Percentiles rank a stretch among this genome's conserved stretches.
Conservation (phyloP, 306 rosid genomes). For the Inga leiocalycina region DNA sequence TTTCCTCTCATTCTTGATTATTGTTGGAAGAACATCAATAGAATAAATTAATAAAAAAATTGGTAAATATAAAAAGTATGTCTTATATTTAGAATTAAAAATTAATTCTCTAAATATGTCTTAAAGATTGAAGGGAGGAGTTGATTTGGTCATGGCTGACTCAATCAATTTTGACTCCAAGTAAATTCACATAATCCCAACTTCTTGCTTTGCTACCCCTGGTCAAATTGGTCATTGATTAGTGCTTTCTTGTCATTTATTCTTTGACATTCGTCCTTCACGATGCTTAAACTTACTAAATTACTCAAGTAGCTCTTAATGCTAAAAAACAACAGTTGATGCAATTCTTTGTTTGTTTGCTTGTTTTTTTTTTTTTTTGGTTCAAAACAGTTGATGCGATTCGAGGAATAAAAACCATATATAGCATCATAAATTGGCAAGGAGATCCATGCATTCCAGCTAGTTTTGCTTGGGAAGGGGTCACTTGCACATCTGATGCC, state of each 20-base stretch:
- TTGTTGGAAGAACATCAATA: no score
- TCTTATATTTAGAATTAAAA: no score
- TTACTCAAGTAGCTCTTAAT: background rate
- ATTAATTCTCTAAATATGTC: no score
- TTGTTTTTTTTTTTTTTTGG: no score
- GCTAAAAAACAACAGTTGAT: conserved; percentile 24
- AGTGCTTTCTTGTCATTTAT: no score
- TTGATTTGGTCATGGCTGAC: background rate
- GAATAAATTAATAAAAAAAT: no score
- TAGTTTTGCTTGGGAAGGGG: conserved; percentile 39
- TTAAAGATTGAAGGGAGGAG: no score
- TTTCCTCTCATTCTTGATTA: no score
- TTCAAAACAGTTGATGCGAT: background rate
- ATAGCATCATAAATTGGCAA: conserved; percentile 40
- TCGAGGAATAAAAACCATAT: conserved; percentile 20
- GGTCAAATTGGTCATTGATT: background rate
- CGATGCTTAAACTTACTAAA: background rate
- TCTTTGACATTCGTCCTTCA: background rate
- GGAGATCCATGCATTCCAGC: conserved; percentile 53
- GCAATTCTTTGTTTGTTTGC: background rate
- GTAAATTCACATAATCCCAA: background rate
- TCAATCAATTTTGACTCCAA: background rate
- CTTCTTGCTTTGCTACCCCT: background rate
- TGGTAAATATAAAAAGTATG: no score
- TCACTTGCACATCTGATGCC: conserved; percentile 31